Evolutionary conservation across 73 alveolate species (phyloP), one percentile per base, ranked within the genome.

Genomic region (Paraurostyla sp.): DNA sequence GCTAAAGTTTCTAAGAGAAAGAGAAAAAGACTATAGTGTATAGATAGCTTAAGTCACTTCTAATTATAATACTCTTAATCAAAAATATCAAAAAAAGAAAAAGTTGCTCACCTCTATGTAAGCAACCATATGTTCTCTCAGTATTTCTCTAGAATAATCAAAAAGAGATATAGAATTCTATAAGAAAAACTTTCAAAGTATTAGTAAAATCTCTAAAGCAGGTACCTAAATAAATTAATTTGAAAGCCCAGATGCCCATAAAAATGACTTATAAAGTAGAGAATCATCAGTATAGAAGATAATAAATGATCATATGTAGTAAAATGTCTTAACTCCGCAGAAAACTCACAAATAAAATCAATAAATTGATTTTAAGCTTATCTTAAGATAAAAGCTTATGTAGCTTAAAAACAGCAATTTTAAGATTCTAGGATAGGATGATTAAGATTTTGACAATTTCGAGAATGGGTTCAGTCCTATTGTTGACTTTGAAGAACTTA

Each of bases 81-180:
- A 40, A 27, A 73, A 73, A 33, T 45, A 45, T 7, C 9, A 23
- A 3, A 48, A 73, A 27, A 73, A 73, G 52, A 73, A 73, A 36
- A 27, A 48, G 6, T 27, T 73, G 3, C 18, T 73, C 7, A 22
- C 4, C 16, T 73, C 86, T 2, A 73, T 73, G 86, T 38, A 73
- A 48, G 86, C 86, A 18, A 73, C 86, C 2, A 73, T 73, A 15
- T 73, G 86, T 27, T 73, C 65, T 22, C 71, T 48, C 0, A 73
- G 86, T 45, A 46, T 73, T 0, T 73, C 65, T 6, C 29, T 73
- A 0, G 65, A 73, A 73, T 36, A 73, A 48, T 48, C 86, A 23
- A 73, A 56, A 73, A 73, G 71, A 49, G 86, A 73, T 20, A 9
- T 43, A 20, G 48, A 73, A 3, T 4, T 18, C 7, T 45, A 48